Evolutionary conservation across 176 grass and related monocot species (phyloP).

Genomic region (Aegilops sharonensis): DNA sequence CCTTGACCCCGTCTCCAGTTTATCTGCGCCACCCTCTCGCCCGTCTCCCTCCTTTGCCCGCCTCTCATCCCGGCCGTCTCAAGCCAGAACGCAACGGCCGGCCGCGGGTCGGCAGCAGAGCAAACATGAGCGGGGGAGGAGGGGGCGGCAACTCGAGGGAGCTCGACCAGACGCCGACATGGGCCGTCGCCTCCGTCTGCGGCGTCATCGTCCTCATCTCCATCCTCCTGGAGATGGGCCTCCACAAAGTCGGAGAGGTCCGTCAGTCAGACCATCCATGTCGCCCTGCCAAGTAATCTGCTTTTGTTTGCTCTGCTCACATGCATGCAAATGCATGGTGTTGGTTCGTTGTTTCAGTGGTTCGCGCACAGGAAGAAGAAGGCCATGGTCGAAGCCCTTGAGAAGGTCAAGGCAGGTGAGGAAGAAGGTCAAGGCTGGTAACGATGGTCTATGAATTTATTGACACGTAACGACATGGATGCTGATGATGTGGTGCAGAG

Average conservation of each 20-base stretch:
- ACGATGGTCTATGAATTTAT: neutral
- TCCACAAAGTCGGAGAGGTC: constrained; percentile 56
- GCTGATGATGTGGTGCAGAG: constrained; percentile 33
- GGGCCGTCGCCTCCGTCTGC: constrained; percentile 70
- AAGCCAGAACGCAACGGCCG: constrained; percentile 4
- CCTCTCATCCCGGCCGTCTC: constrained; percentile 3
- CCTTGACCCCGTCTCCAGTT: neutral
- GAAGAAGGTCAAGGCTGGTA: neutral
- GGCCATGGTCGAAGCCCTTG: constrained; percentile 82
- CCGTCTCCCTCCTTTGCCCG: constrained; percentile 7
- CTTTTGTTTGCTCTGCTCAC: neutral
- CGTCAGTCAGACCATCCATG: neutral
- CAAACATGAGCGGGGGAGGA: constrained; percentile 33
- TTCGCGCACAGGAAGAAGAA: constrained; percentile 76
- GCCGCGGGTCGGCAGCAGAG: neutral
- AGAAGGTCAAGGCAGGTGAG: constrained; percentile 91
- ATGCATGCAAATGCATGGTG: neutral
- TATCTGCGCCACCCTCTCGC: constrained; percentile 3
- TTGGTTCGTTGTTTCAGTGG: constrained; percentile 25
- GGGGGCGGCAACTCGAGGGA: constrained; percentile 47
- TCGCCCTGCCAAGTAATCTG: neutral
- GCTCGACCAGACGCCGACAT: constrained; percentile 67
- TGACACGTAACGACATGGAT: neutral
- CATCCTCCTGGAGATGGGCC: constrained; percentile 61
- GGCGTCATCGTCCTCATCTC: constrained; percentile 68